Base-by-base conservation (phyloP, 805 yeast genomes). In the Schwanniomyces vanrijiae region DNA sequence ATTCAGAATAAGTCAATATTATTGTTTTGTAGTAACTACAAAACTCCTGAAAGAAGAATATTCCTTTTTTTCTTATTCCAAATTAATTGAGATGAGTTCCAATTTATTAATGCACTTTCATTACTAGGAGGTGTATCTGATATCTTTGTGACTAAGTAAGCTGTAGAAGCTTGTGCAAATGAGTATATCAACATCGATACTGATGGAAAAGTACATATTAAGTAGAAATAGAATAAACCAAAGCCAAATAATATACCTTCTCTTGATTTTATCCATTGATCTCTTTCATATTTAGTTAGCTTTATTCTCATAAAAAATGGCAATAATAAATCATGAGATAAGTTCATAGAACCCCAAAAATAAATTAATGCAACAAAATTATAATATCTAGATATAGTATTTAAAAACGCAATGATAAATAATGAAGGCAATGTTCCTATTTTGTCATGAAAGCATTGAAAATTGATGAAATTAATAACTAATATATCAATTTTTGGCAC, bases 181-280 rank as follows among this genome's bases (percentile, higher is more conserved):
- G 81, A 80, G 51, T 77, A 78, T 18, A 76, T 64, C 11, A 80
- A 54, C 19, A 78, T 66, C 0, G 83, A 77, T 3, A 76, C 54
- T 53, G 70, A 69, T 0, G 82, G 83, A 14, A 73, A 58, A 31
- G 64, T 40, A 16, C 57, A 61, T 45, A 80, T 60, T 42, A 78
- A 58, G 45, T 65, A 51, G 52, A 68, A 81, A 58, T 72, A 77
- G 40, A 71, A 71, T 7, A 78, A 56, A 3, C 84, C 81, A 52
- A 81, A 81, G 5, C 85, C 86, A 50, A 77, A 75, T 43, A 83
- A 60, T 25, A 78, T 69, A 0, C 85, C 86, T 45, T 77, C 80
- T 34, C 86, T 68, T 11, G 81, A 71, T 10, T 66, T 66, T 40
- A 71, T 62, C 86, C 86, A 82, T 44, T 66, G 71, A 14, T 68